These are phyloP conservation scores for Solanum hybrid DNA, from an alignment of 305 asterid genomes.

Conservation along the genomic window DNA sequence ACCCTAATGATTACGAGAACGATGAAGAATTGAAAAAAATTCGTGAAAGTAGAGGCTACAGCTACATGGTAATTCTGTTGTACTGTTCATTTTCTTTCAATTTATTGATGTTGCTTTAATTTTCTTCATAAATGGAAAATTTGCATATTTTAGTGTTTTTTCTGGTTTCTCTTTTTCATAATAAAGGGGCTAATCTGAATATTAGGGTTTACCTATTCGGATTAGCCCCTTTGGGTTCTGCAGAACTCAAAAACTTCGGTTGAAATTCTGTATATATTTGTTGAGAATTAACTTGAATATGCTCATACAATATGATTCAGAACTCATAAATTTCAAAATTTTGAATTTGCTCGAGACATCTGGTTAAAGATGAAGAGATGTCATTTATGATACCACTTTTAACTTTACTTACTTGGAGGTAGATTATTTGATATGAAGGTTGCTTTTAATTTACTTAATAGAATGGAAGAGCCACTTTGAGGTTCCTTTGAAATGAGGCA, in stretches of 20 bases:
- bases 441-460: not conserved
- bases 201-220: not conserved
- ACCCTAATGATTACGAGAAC: slow-evolving; percentile 42
- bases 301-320: not conserved
- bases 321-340: not conserved
- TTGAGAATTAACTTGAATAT: not conserved
- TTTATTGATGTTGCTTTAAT: not conserved
- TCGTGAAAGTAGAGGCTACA: slow-evolving; percentile 58
- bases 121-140: not conserved
- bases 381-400: fast-evolving
- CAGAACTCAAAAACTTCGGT: fast-evolving
- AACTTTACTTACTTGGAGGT: not conserved
- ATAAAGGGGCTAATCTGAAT: not conserved
- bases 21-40: slow-evolving; percentile 60
- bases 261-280: not conserved
- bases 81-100: not conserved
- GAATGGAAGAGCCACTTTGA: not conserved
- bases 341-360: not conserved
- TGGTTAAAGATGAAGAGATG: not conserved
- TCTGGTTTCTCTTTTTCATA: fast-evolving
- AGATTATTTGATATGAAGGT: not conserved
- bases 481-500: not conserved
- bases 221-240: not conserved
- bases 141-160: not conserved
- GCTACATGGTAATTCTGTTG: slow-evolving; percentile 35